Evolutionary conservation across 768 basidiomycete genomes (phyloP).

Genomic region (Tremella yokohamensis): DNA sequence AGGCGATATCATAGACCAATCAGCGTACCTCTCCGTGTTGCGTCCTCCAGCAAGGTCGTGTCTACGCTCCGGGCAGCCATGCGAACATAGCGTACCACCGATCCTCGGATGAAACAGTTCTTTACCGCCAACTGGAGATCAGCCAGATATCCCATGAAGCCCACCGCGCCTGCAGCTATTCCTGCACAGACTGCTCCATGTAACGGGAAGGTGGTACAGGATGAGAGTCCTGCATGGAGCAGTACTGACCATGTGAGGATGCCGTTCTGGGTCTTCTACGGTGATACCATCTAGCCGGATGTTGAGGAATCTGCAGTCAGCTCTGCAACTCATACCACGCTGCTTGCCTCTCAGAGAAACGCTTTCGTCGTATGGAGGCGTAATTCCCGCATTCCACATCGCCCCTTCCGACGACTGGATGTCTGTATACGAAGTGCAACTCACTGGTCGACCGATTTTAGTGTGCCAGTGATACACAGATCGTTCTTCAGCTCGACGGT

Average conservation of each 20-base stretch:
- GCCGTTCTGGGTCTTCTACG: constrained; percentile 83
- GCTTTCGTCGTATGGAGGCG: no score
- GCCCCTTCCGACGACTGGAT: no score
- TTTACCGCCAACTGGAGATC: constrained; percentile 84
- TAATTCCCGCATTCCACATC: no score
- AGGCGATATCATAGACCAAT: no score
- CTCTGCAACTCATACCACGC: background rate
- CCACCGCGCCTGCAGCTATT: background rate
- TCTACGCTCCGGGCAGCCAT: constrained; percentile 89
- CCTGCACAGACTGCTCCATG: background rate
- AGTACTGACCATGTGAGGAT: constrained; percentile 87
- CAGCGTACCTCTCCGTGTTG: constrained; percentile 87
- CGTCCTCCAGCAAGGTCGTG: constrained; percentile 91
- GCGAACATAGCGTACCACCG: constrained; percentile 96
- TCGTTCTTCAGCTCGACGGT: constrained; percentile 99
- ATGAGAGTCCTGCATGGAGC: background rate
- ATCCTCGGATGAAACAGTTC: constrained; percentile 98
- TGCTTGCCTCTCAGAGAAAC: no score
- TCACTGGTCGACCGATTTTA: constrained; percentile 98
- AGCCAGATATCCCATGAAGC: background rate
- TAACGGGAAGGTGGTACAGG: background rate
- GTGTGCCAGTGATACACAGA: constrained; percentile 85
- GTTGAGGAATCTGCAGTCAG: constrained; percentile 60
- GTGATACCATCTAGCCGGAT: constrained; percentile 92
- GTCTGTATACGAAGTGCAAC: no score